phyloP scores from a whole-genome alignment of 768 basidiomycete species.

The Myochromella boudieri region DNA sequence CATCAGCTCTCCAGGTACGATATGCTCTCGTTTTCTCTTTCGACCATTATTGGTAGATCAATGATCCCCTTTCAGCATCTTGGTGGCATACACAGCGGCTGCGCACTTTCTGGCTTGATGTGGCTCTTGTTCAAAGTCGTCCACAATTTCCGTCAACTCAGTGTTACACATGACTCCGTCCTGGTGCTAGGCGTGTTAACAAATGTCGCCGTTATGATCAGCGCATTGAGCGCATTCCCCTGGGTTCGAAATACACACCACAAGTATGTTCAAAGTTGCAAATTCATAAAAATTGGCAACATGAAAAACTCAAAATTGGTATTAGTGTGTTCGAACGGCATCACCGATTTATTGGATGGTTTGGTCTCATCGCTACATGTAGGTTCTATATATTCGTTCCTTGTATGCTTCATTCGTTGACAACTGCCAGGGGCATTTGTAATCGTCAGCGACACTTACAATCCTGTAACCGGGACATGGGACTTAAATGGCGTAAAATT shows the following conservation, averaged over 20 bases:
- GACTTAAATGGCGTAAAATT: conserved; percentile 52
- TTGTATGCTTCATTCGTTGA: too few relatives aligned
- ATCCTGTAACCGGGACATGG: conserved; percentile 56
- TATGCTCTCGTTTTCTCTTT: not conserved
- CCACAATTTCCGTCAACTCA: conserved; percentile 49
- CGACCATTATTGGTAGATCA: not conserved
- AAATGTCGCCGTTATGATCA: conserved; percentile 54
- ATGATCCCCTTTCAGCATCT: conserved; percentile 57
- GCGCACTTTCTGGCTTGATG: conserved; percentile 65
- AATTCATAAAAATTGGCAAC: not conserved
- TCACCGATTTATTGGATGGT: conserved; percentile 80
- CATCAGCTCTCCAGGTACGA: conserved; percentile 65
- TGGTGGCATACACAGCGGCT: conserved; percentile 79
- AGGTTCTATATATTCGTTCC: too few relatives aligned
- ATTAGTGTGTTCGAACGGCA: conserved; percentile 75
- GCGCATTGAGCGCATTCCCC: conserved; percentile 67
- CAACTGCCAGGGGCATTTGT: conserved; percentile 63
- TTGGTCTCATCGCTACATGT: conserved; percentile 52
- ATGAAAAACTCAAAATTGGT: not conserved
- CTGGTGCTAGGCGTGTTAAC: conserved; percentile 64
- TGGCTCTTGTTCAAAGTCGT: conserved; percentile 70
- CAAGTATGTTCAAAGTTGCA: conserved; percentile 48
- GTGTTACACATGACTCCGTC: conserved; percentile 52
- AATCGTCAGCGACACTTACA: conserved; percentile 63
- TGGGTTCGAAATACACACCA: conserved; percentile 82